Conservation (phyloP, 148 eudicot genomes). For the Beta vulgaris region DNA sequence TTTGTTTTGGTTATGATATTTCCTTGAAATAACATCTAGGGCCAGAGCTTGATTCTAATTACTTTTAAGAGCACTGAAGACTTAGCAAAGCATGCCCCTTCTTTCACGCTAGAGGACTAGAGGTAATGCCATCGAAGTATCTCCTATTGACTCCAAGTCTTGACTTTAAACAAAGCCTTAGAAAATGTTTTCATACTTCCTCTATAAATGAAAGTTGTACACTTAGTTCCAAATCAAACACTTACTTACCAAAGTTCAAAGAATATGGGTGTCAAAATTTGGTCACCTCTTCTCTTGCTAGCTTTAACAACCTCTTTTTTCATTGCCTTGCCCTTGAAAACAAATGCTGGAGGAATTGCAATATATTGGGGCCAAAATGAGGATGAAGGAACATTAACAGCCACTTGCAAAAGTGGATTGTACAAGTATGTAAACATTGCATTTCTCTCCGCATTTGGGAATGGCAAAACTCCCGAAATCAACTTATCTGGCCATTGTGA, state of each 20-base stretch:
- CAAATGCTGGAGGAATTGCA: slow-evolving; percentile 14
- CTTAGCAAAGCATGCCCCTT: too few species aligned
- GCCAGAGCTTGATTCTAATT: too few species aligned
- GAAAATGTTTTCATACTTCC: too few species aligned
- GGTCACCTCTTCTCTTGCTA: neutral
- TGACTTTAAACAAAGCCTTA: too few species aligned
- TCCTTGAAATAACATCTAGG: too few species aligned
- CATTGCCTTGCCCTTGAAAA: neutral
- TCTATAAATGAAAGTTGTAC: neutral
- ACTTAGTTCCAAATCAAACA: neutral
- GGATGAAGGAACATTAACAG: slow-evolving; percentile 17
- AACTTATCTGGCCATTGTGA: slow-evolving; percentile 33
- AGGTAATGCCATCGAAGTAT: too few species aligned
- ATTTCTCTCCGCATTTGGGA: slow-evolving; percentile 20
- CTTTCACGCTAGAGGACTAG: too few species aligned
- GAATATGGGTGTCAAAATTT: neutral
- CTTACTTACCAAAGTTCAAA: neutral
- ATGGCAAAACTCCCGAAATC: slow-evolving; percentile 9
- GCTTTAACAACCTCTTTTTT: neutral
- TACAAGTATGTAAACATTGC: slow-evolving; percentile 21
- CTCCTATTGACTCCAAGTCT: too few species aligned
- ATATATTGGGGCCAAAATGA: slow-evolving; percentile 29
- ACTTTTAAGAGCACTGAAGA: too few species aligned
- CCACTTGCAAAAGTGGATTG: slow-evolving; percentile 17
- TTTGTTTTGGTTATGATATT: too few species aligned